Conservation (phyloP, 1,284 basidiomycete genomes). For the Heliocybe sulcata region DNA sequence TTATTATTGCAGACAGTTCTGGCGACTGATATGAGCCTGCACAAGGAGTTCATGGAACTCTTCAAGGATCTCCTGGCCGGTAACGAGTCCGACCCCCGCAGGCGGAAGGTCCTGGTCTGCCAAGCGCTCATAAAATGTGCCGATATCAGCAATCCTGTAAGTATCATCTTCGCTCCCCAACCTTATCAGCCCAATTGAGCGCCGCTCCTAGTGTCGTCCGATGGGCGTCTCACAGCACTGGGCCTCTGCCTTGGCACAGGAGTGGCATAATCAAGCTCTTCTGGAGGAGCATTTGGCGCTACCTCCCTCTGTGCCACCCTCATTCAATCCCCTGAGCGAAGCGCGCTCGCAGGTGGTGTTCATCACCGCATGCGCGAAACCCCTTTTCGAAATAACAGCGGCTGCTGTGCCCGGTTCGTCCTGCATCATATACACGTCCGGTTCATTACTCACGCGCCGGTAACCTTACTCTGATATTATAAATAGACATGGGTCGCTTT, state of each 20-base stretch:
- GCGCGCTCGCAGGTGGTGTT: conserved; percentile 89
- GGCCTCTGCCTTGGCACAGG: conserved; percentile 80
- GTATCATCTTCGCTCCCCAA: conserved; percentile 21
- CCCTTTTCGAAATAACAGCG: conserved; percentile 72
- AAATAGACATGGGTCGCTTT: conserved; percentile 57
- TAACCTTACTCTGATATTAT: conserved; percentile 5
- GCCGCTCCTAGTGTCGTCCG: conserved; percentile 68
- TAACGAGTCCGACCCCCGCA: conserved; percentile 29
- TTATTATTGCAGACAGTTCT: conserved; percentile 76
- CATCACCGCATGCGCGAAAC: conserved; percentile 75
- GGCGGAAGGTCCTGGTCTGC: conserved; percentile 69
- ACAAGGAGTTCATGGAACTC: conserved; percentile 75
- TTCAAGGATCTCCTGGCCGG: conserved; percentile 43
- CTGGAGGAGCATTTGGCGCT: conserved; percentile 76
- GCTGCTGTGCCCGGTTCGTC: conserved; percentile 65
- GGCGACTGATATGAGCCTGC: conserved; percentile 91
- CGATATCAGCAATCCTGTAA: conserved; percentile 92
- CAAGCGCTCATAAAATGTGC: conserved; percentile 93
- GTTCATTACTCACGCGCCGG: not conserved
- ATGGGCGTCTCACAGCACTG: conserved; percentile 85
- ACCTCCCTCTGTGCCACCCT: conserved; percentile 51
- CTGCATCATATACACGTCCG: not conserved
- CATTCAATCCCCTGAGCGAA: conserved; percentile 62
- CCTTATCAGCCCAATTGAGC: conserved; percentile 5
- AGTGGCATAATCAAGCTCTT: conserved; percentile 84